Percentiles rank a stretch among this genome's conserved stretches.
Conservation (phyloP, 2,329 filamentous ascomycete genomes). For the Microsporum audouinii region DNA sequence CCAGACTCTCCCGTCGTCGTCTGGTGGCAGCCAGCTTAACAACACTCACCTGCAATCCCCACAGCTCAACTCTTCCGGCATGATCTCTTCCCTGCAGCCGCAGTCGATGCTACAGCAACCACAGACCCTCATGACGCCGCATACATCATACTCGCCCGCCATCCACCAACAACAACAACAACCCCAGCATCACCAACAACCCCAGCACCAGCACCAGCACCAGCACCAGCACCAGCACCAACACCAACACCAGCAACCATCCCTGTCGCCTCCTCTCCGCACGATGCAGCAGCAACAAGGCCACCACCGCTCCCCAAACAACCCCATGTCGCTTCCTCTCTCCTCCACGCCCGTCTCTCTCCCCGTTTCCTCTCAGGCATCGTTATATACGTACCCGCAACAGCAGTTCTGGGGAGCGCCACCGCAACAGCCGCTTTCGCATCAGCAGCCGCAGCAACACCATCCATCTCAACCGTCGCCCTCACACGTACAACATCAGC, state of each 20-base stretch:
- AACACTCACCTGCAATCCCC: slow-evolving; percentile 26
- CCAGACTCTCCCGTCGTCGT: slow-evolving; percentile 28
- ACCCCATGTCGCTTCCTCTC: slow-evolving; percentile 51
- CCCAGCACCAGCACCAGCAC: slow-evolving; percentile 37
- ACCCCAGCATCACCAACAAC: not conserved
- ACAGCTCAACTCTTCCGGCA: slow-evolving; percentile 25
- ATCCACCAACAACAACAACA: slow-evolving; percentile 36
- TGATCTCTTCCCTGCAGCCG: slow-evolving; percentile 27
- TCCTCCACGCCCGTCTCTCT: slow-evolving; percentile 39
- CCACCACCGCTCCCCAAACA: slow-evolving; percentile 53
- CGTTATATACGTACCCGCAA: slow-evolving; percentile 43
- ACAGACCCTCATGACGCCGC: slow-evolving; percentile 40
- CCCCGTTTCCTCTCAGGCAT: slow-evolving; percentile 8
- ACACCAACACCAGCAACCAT: slow-evolving; percentile 45
- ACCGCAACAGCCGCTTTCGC: not conserved
- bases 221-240: slow-evolving; percentile 37
- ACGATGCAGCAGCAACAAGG: slow-evolving; percentile 51
- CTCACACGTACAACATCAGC: slow-evolving; percentile 32
- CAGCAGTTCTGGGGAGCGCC: slow-evolving; percentile 49
- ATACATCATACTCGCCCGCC: slow-evolving; percentile 55
- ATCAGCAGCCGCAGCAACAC: slow-evolving; percentile 30
- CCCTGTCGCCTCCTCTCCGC: slow-evolving; percentile 61
- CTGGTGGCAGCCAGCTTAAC: slow-evolving; percentile 18
- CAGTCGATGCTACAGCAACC: slow-evolving; percentile 30
- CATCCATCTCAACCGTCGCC: slow-evolving; percentile 48